A percentile compares a stretch with the other conserved stretches of the same genome.
These are phyloP conservation scores for Kluyveromyces lactis DNA, from an alignment of 805 yeast genomes.

Conservation along the genomic window DNA sequence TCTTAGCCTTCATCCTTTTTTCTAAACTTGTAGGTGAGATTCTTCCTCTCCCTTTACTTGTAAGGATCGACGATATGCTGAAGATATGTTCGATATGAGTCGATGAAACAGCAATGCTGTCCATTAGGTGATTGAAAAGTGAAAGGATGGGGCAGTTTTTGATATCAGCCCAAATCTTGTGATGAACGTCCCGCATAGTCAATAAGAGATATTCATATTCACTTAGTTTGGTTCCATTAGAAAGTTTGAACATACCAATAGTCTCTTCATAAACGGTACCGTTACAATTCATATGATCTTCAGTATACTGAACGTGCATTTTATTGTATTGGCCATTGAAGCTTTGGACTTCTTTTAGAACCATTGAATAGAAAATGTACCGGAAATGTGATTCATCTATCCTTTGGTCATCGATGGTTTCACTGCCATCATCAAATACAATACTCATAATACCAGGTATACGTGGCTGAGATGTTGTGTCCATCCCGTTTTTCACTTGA, in stretches of 20 bases:
- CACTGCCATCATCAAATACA: slow-evolving; percentile 3
- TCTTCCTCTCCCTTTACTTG: slow-evolving; percentile 3
- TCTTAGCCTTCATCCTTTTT: slow-evolving; percentile 3
- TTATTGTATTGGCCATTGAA: slow-evolving; percentile 4
- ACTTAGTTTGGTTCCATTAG: background rate
- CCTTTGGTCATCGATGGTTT: background rate
- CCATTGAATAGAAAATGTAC: slow-evolving; percentile 1
- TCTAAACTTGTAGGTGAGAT: slow-evolving; percentile 1
- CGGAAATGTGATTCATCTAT: background rate
- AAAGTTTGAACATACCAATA: background rate
- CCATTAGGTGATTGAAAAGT: slow-evolving; percentile 1
- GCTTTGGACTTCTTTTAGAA: slow-evolving; percentile 1
- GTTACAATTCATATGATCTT: slow-evolving; percentile 1
- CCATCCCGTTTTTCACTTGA: background rate
- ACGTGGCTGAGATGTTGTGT: background rate
- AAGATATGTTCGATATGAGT: slow-evolving; percentile 4
- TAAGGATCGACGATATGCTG: slow-evolving; percentile 4
- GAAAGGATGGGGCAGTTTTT: slow-evolving; percentile 1
- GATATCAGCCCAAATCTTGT: slow-evolving; percentile 2
- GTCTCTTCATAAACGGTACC: background rate
- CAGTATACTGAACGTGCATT: slow-evolving; percentile 1
- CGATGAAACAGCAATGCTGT: slow-evolving; percentile 4
- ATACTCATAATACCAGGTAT: slow-evolving; percentile 4
- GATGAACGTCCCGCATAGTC: slow-evolving; percentile 2
- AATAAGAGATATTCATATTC: slow-evolving; percentile 4